Evolutionary conservation across 306 rosid genomes (phyloP), one percentile per base, ranked within the genome.

Genomic region (Sesbania bispinosa): DNA sequence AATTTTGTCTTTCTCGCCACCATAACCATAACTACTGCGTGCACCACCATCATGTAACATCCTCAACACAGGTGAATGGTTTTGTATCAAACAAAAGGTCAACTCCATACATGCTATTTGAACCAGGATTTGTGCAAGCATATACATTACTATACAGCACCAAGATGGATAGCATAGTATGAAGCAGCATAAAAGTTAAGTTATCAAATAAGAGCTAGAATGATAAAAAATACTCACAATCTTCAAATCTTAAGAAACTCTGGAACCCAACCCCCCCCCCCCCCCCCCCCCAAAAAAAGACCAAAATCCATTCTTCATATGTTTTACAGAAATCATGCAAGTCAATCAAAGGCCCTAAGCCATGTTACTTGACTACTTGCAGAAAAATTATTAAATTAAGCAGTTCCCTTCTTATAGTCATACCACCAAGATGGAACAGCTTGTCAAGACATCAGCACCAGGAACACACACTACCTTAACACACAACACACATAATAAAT

Each of bases 371-470:
- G n/a, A n/a, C n/a, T n/a, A n/a, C n/a, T n/a, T n/a, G n/a, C n/a
- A n/a, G n/a, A n/a, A n/a, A n/a, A n/a, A n/a, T 27, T 2, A 27
- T 4, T 27, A 27, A 27, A 27, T 27, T 2, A 27, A 27, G 4
- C 4, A 27, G 30, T 27, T 27, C 30, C 2, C 4, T 27, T 27
- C 4, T 27, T 27, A 27, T 27, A 27, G 30, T 27, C 30, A 27
- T 27, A 27, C 30, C 30, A 27, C 30, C 30, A 15, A 69, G 35
- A 21, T 64, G 20, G 59, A 11, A 16, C n/a, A 16, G 36, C 10
- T 47, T 47, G 35, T 63, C 43, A 65, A 42, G 41, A 38, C 41
- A 42, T 35, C 41, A 72, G 53, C 32, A n/a, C 65, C 48, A 74
- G 39, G 47, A 42, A 48, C 39, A 42, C 4, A 75, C 38, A 53